These are phyloP conservation scores for Ascobolus immersus DNA, from an alignment of 495 filamentous ascomycete species.

Conservation along the genomic window DNA sequence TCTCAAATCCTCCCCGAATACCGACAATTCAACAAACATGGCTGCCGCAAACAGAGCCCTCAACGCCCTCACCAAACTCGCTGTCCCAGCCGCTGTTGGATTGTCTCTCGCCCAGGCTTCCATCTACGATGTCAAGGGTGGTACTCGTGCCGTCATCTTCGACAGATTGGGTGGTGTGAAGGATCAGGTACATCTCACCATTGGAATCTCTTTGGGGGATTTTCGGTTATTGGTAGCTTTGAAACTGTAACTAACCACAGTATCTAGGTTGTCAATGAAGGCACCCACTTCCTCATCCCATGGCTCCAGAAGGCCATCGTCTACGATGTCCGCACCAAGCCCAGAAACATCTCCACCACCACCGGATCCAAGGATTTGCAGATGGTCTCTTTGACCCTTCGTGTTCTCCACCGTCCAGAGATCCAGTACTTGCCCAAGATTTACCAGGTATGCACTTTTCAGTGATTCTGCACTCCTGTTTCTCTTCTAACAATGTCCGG, in stretches of 20 bases:
- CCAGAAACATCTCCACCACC: constrained; percentile 88
- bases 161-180: constrained; percentile 79
- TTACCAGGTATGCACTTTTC: constrained; percentile 57
- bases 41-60: constrained; percentile 27
- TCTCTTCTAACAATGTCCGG: neutral
- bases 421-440: constrained; percentile 83
- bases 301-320: constrained; percentile 90
- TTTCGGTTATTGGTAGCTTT: too few relatives aligned
- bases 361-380: constrained; percentile 97
- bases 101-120: constrained; percentile 39
- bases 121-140: constrained; percentile 91
- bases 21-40: constrained; percentile 7
- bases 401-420: constrained; percentile 85
- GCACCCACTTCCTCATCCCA: constrained; percentile 87
- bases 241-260: too few relatives aligned
- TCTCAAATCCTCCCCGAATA: constrained; percentile 7
- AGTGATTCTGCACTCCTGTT: constrained; percentile 2
- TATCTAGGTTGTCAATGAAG: constrained; percentile 58
- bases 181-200: constrained; percentile 29
- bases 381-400: constrained; percentile 96
- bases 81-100: constrained; percentile 42
- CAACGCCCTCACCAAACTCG: constrained; percentile 37
- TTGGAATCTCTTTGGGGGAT: neutral
- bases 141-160: constrained; percentile 90
- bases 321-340: constrained; percentile 95